These are phyloP conservation scores for Lophiotrema nucula DNA, from an alignment of 495 filamentous ascomycete genomes.

Conservation along the genomic window DNA sequence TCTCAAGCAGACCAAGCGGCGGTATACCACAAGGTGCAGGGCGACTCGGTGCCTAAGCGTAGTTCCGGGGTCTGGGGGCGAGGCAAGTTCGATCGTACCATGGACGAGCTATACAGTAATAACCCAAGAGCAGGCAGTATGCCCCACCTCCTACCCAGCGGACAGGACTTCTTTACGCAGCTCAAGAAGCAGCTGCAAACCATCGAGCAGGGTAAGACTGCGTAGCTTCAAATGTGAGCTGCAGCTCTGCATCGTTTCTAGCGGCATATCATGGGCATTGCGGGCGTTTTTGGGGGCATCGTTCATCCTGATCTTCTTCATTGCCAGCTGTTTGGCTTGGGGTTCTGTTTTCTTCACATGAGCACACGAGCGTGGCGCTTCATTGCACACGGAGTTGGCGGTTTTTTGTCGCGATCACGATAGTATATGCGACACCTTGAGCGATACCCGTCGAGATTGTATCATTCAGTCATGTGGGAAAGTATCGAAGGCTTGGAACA, in stretches of 20 bases:
- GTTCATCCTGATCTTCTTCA: constrained; percentile 1
- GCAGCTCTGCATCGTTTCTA: constrained; percentile 11
- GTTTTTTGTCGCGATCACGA: constrained; percentile 1
- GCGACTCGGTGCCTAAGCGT: constrained; percentile 31
- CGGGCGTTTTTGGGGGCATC: constrained; percentile 18
- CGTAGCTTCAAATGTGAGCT: background rate
- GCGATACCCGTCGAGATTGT: constrained; percentile 20
- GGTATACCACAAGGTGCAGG: constrained; percentile 30
- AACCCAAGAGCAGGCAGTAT: constrained; percentile 25
- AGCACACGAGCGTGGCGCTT: constrained; percentile 5
- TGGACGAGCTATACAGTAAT: background rate
- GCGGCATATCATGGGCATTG: constrained; percentile 28
- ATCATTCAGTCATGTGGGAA: constrained; percentile 16
- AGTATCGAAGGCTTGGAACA: constrained; percentile 9
- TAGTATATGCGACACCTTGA: background rate
- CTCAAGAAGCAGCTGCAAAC: constrained; percentile 22
- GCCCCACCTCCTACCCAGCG: constrained; percentile 31
- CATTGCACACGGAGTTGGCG: constrained; percentile 19
- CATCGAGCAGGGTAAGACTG: constrained; percentile 24
- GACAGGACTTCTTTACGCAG: constrained; percentile 34
- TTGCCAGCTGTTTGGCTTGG: constrained; percentile 4
- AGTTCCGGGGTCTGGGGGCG: constrained; percentile 32
- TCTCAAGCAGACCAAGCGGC: constrained; percentile 22
- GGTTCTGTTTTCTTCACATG: too few relatives aligned
- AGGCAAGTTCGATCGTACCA: constrained; percentile 12